phyloP scores from a whole-genome alignment of 495 filamentous ascomycete species.

The Bathelium albidoporum region DNA sequence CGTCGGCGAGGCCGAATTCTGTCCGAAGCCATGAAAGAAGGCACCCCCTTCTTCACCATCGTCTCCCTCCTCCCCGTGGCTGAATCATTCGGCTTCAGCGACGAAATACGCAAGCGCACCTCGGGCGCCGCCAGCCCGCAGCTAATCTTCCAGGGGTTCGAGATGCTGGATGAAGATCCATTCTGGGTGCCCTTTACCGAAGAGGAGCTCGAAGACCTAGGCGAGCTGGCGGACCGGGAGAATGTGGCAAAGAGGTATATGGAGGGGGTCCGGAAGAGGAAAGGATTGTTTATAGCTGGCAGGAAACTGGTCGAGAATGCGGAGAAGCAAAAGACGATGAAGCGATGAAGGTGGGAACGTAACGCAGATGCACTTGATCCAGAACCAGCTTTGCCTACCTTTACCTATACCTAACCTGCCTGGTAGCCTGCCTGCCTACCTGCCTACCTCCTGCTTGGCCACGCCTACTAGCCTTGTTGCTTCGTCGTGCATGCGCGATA shows the following conservation, averaged over 20 bases:
- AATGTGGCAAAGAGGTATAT: conserved; percentile 95
- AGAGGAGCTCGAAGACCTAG: conserved; percentile 92
- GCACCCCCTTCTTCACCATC: conserved; percentile 93
- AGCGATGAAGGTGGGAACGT: conserved; percentile 46
- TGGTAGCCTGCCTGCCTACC: no score
- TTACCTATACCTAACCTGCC: no score
- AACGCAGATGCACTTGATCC: no score
- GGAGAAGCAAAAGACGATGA: conserved; percentile 98
- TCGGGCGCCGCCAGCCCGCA: conserved; percentile 85
- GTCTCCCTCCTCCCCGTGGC: conserved; percentile 76
- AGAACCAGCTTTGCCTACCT: no score
- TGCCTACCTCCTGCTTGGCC: no score
- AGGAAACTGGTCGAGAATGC: conserved; percentile 73
- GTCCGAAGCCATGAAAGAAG: conserved; percentile 84
- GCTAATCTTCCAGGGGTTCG: conserved; percentile 84
- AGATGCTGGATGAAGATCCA: conserved; percentile 83
- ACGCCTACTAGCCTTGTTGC: not conserved
- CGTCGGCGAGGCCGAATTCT: conserved; percentile 82
- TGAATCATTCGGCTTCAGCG: conserved; percentile 89
- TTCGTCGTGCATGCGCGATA: not conserved
- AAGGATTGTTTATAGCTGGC: conserved; percentile 77
- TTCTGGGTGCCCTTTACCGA: conserved; percentile 97
- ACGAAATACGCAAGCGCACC: conserved; percentile 91
- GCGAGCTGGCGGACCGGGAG: conserved; percentile 83
- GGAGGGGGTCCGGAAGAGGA: conserved; percentile 72